phyloP scores from a whole-genome alignment of 495 filamentous ascomycete species.

The Aspergillus nidulans region DNA sequence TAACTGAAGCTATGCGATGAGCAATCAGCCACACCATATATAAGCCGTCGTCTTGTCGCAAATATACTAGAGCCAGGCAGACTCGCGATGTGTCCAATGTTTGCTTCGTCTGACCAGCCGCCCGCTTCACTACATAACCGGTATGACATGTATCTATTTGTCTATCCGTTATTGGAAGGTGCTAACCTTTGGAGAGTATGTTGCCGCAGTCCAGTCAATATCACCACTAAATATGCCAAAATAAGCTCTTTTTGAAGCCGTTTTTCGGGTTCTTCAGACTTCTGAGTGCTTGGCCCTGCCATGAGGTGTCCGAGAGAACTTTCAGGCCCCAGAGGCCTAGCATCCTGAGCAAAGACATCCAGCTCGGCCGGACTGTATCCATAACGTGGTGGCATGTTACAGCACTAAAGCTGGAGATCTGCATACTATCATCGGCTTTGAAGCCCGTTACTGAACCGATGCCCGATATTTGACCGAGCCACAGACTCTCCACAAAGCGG shows the following conservation, averaged over 20 bases:
- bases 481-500: constrained; percentile 1
- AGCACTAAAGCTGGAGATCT: constrained; percentile 9
- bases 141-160: not conserved
- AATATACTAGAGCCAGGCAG: not conserved
- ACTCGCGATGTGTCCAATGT: not conserved
- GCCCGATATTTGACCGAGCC: constrained; percentile 22
- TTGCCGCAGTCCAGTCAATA: not conserved
- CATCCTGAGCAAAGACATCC: not conserved
- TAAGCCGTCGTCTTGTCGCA: not conserved
- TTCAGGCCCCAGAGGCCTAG: not conserved
- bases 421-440: not conserved
- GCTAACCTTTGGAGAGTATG: not conserved
- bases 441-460: constrained; percentile 6
- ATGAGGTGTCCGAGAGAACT: not conserved
- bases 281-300: not conserved
- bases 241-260: not conserved
- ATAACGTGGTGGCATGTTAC: not conserved
- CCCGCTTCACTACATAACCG: not conserved
- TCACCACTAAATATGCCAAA: not conserved
- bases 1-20: not conserved
- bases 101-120: not conserved
- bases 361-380: not conserved
- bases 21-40: not conserved
- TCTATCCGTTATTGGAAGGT: not conserved
- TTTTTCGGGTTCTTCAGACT: not conserved